Base-by-base conservation (phyloP, 805 yeast genomes). In the Zygosaccharomyces gambellarensis region DNA sequence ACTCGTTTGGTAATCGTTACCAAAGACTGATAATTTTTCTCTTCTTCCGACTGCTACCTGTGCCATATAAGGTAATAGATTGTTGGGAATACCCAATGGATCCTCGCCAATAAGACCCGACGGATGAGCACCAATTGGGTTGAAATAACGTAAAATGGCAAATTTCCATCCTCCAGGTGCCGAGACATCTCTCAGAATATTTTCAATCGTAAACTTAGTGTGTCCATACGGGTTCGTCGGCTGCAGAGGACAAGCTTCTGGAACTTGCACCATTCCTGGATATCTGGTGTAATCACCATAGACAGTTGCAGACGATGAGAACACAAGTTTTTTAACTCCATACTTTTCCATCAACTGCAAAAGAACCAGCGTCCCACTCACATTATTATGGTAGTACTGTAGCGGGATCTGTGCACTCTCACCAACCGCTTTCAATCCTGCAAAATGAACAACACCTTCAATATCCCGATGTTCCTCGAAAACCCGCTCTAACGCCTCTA, bases 111-210 rank as follows among this genome's bases (percentile, higher is more conserved):
- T 74, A 31, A 80, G 68, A 10, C 94, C 94, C 2, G 88, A 80
- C 3, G 90, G 87, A 63, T 87, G 95, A 14, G 94, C 92, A 34
- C 95, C 95, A 56, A 85, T 84, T 31, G 95, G 94, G 62, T 87
- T 86, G 72, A 85, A 87, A 68, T 86, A 87, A 49, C 94, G 76
- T 60, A 87, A 71, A 44, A 85, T 74, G 4, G 90, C 92, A 36
- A 74, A 67, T 38, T 71, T 70, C 81, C 81, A 78, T 2, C 39
- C 23, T 7, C 4, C 67, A 57, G 43, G 27, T 25, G 31, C 43
- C 57, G 78, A 71, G 23, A 80, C 66, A 62, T 83, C 90, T 30
- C 75, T 68, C 52, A 82, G 68, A 47, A 84, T 76, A 47, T 76
- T 72, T 68, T 87, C 95, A 51, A 83, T 82, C 54, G 80, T 69